Evolutionary conservation across 106 monocot species (phyloP).

Genomic region (Vanilla planifolia): DNA sequence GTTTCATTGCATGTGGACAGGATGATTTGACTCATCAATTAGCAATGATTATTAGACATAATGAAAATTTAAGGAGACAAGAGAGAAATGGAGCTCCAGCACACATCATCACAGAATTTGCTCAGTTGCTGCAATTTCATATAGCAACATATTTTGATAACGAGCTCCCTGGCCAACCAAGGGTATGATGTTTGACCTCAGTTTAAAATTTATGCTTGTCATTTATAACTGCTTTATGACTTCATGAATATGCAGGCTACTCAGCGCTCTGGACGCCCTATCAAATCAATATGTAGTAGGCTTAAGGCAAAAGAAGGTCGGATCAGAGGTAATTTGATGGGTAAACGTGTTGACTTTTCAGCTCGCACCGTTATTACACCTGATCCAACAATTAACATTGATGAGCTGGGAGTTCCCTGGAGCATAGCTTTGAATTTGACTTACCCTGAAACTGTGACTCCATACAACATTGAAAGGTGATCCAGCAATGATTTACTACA

Average conservation of each 20-base stretch:
- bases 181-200: slow-evolving; percentile 57
- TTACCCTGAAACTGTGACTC: slow-evolving; percentile 93
- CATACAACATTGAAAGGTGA: slow-evolving; percentile 92
- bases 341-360: slow-evolving; percentile 93
- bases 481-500: not conserved
- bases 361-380: slow-evolving; percentile 93
- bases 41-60: slow-evolving; percentile 95
- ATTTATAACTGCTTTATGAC: not conserved
- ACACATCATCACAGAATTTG: slow-evolving; percentile 98
- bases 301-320: slow-evolving; percentile 98
- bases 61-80: slow-evolving; percentile 88
- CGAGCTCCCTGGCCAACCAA: slow-evolving; percentile 97
- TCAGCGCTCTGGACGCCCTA: slow-evolving; percentile 88
- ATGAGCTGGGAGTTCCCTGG: slow-evolving; percentile 88
- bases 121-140: slow-evolving; percentile 91
- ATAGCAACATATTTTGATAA: slow-evolving; percentile 99
- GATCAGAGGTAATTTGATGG: slow-evolving; percentile 98
- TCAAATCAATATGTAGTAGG: slow-evolving; percentile 94
- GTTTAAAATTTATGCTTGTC: not conserved
- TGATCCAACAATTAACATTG: slow-evolving; percentile 94
- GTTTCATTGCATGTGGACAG: slow-evolving; percentile 22
- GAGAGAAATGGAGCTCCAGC: slow-evolving; percentile 98
- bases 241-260: slow-evolving; percentile 54
- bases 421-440: slow-evolving; percentile 94
- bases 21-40: slow-evolving; percentile 99